Base-by-base conservation (phyloP, 2,329 filamentous ascomycete species). In the Fusarium compactum region DNA sequence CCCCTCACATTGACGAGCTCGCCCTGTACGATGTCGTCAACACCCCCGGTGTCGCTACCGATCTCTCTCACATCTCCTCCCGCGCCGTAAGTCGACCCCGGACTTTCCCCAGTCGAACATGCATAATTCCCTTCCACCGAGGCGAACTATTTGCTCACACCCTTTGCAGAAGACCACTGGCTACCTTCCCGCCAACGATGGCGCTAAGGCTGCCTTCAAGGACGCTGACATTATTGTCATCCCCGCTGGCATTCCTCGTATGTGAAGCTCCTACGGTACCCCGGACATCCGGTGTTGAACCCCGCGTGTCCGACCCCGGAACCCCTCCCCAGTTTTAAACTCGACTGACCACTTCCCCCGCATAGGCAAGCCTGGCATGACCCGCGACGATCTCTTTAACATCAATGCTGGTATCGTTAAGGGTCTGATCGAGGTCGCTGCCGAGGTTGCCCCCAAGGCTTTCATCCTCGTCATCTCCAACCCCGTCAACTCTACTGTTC, bases 11-110 rank as follows among this genome's bases (percentile, higher is more conserved):
- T 78, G 92, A 95, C 78, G 93, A 98, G 86, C 93, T 99, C 77
- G 88, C 94, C 67, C 92, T 99, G 77, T 99, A 98, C 87, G 96
- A 99, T 97, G 95, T 99, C 74, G 95, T 98, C 83, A 98, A 98
- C 89, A 97, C 94, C 53, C 95, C 94, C 76, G 96, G 96, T 83
- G 96, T 99, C 79, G 93, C 95, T 73, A 91, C 95, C 78, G 96
- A 99, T 82, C 90, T 99, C 66, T 98, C 95, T 67, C 96, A 99
- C 88, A 98, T 99, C 84, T 97, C 95, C 65, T 93, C 94, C 69
- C 88, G 89, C 76, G 95, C 96, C 72, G 92, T 91, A 81, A 81
- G 85, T 79, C 32, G 53, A 65, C 61, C 65, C 68, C 54, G 24
- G 66, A 66, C 57, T 66, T 61, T 34, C 65, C 59, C 59, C 52